Evolutionary conservation across 306 rosid species (phyloP).

Genomic region (Begonia fuchsioides): DNA sequence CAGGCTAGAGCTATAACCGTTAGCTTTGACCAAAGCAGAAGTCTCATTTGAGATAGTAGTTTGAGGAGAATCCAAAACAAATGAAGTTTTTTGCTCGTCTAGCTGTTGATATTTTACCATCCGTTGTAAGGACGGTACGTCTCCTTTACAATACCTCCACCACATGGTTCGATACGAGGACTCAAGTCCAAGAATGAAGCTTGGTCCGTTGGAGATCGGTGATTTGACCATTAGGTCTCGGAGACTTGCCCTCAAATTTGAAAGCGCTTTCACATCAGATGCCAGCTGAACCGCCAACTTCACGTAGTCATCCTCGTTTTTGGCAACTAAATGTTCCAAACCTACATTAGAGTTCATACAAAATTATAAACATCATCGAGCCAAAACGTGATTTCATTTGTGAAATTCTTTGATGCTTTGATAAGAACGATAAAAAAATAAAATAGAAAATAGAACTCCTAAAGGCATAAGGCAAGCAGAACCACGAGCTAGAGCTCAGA

Average conservation of each 20-base stretch:
- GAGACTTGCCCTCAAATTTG: constrained; percentile 67
- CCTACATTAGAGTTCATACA: constrained; percentile 29
- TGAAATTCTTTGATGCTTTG: too few species aligned
- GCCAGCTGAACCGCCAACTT: constrained; percentile 73
- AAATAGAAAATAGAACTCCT: too few species aligned
- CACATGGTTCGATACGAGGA: constrained; percentile 65
- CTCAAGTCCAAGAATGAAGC: constrained; percentile 52
- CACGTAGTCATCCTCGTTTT: constrained; percentile 78
- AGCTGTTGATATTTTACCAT: constrained; percentile 27
- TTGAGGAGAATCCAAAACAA: constrained; percentile 12
- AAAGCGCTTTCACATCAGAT: constrained; percentile 62
- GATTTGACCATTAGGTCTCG: constrained; percentile 73
- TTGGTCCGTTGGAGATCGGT: constrained; percentile 71
- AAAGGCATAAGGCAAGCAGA: too few species aligned
- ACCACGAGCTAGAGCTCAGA: too few species aligned
- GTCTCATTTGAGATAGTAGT: constrained; percentile 21
- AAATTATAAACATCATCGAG: neutral
- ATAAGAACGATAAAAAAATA: too few species aligned
- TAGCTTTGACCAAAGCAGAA: constrained; percentile 37
- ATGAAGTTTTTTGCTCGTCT: constrained; percentile 17
- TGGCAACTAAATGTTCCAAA: constrained; percentile 52
- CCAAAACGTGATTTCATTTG: too few species aligned
- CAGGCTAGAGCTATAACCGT: constrained; percentile 53
- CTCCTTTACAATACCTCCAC: constrained; percentile 83
- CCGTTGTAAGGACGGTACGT: constrained; percentile 62